phyloP scores from a whole-genome alignment of 1,284 basidiomycete genomes.

The Vanrija sp. region DNA sequence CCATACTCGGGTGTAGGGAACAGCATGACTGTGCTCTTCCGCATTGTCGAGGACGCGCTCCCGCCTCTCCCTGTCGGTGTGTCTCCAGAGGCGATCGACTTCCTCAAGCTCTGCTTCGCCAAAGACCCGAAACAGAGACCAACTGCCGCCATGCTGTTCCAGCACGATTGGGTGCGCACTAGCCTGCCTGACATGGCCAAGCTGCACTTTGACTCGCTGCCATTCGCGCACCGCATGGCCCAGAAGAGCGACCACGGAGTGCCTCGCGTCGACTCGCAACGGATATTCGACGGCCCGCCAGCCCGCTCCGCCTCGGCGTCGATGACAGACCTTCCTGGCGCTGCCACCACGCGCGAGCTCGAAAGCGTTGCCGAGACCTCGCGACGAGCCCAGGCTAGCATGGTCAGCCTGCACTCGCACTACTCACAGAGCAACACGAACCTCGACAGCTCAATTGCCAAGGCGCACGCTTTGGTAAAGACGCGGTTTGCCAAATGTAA shows the following conservation, averaged over 20 bases:
- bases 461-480: conserved; percentile 78
- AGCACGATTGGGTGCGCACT: conserved; percentile 76
- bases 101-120: conserved; percentile 77
- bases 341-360: not conserved
- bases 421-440: conserved; percentile 8
- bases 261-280: conserved; percentile 62
- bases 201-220: conserved; percentile 86
- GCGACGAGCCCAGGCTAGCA: conserved; percentile 10
- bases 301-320: conserved; percentile 12
- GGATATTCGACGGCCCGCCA: conserved; percentile 19
- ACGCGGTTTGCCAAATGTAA: conserved; percentile 86
- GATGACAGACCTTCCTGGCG: conserved; percentile 7
- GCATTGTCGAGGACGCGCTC: conserved; percentile 86
- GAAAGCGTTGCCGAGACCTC: not conserved
- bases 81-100: conserved; percentile 69
- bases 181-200: conserved; percentile 6
- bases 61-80: conserved; percentile 73
- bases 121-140: conserved; percentile 80
- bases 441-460: conserved; percentile 18
- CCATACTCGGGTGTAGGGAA: conserved; percentile 84
- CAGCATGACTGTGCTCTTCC: conserved; percentile 92
- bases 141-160: conserved; percentile 73
- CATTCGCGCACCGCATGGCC: conserved; percentile 85
- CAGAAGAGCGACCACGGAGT: conserved; percentile 56
- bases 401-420: conserved; percentile 18